Evolutionary conservation across 208 protist genomes (phyloP), one percentile per base, ranked within the genome.

Genomic region (Leishmania amazonensis): DNA sequence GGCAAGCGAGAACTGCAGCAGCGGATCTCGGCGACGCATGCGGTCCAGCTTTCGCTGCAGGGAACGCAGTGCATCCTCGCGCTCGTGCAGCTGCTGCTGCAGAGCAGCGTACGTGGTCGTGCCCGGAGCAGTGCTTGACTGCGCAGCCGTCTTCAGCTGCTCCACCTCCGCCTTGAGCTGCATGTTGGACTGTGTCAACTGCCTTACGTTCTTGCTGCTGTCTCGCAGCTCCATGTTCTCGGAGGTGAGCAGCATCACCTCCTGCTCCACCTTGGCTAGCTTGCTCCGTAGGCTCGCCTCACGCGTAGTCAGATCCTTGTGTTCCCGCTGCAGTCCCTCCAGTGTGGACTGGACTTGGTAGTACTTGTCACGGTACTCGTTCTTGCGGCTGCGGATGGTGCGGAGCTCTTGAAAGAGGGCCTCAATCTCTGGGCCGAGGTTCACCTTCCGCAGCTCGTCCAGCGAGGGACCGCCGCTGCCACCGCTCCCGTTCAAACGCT

Each of bases 381-480:
- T 98, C 80, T 96, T 97, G 81, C 91, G 94, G 21, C 35, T 72
- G 21, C 95, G 93, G 51, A 97, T 94, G 5, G 85, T 83, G 28
- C 83, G 80, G 1, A 98, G 90, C 83, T 98, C 93, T 5, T 85
- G 83, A 78, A 98, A 98, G 31, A 98, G 93, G 21, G 88, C 93
- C 79, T 98, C 95, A 78, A 98, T 96, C 81, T 98, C 95, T 0
- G 90, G 85, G 19, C 95, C 95, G 38, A 98, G 88, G 78, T 97
- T 96, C 21, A 98, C 85, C 75, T 91, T 91, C 75, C 90, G 88
- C 31, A 98, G 85, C 68, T 98, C 92, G 57, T 98, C 95, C 73
- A 98, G 82, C 40, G 93, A 95, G 19, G 93, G 92, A 0, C 85
- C 83, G 1, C 85, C 81, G 6, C 75, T 74, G 31, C 42, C 72